Percentiles rank a stretch among this genome's conserved stretches.
These are phyloP conservation scores for Leishmania tarentolae DNA, from an alignment of 208 protist genomes.

Conservation along the genomic window DNA sequence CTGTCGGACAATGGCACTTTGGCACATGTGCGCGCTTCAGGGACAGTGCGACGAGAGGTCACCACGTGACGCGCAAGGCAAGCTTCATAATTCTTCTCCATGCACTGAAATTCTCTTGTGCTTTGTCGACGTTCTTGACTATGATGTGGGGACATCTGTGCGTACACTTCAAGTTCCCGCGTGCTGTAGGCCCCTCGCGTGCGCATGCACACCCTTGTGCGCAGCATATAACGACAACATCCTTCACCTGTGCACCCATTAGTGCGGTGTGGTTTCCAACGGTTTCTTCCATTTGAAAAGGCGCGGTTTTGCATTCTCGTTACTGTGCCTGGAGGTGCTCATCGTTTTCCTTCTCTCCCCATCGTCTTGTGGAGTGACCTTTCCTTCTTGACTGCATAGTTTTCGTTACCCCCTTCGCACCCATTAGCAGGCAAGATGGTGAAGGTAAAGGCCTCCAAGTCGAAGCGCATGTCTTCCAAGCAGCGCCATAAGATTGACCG, in stretches of 20 bases:
- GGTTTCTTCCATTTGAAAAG: not conserved
- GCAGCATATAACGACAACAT: constrained; percentile 1
- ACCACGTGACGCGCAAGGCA: not conserved
- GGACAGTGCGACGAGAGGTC: not conserved
- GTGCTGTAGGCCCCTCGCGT: not conserved
- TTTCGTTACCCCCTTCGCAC: not conserved
- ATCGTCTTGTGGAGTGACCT: not conserved
- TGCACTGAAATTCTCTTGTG: not conserved
- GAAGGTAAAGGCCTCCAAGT: constrained; percentile 70
- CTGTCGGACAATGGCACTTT: not conserved
- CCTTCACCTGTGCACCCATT: not conserved
- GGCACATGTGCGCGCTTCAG: not conserved
- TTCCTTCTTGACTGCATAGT: not conserved
- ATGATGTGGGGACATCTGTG: not conserved
- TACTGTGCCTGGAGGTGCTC: not conserved
- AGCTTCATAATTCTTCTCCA: not conserved
- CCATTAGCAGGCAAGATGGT: constrained; percentile 45
- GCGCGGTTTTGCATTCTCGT: not conserved
- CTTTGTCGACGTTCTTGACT: not conserved
- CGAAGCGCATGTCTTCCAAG: constrained; percentile 83
- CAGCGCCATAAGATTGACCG: constrained; percentile 90
- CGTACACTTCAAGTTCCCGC: not conserved
- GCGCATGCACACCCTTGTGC: not conserved
- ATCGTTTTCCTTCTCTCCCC: not conserved
- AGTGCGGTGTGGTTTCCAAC: not conserved